Evolutionary conservation across 2,329 filamentous ascomycete genomes (phyloP), one percentile per base, ranked within the genome.

Genomic region (Talaromyces sp.): DNA sequence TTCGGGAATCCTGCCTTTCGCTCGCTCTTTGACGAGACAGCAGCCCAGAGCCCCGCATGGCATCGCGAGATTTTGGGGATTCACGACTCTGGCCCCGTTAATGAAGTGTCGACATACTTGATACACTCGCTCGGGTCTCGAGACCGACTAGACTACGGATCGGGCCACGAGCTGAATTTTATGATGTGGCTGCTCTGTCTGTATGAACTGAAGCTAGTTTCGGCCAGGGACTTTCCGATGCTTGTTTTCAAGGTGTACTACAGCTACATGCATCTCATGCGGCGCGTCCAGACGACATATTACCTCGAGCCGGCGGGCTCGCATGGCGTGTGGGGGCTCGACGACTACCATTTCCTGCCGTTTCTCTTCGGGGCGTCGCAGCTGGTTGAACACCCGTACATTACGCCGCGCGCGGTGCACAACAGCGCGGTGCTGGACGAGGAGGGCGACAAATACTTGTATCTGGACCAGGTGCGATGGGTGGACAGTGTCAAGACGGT

Each of bases 401-500:
- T 90, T 73, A 96, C 85, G 32, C 91, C 85, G 54, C 84, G 86
- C 70, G 89, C 82, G 27, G 96, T 99, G 67, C 96, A 99, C 78
- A 93, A 96, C 71, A 85, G 89, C 59, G 84, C 96, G 7, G 87
- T 92, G 0, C 81, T 99, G 15, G 95, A 98, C 72, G 92, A 98
- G 73, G 93, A 91, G 69, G 85, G 86, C 15, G 79, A 83, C 60
- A 91, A 96, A 60, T 99, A 89, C 70, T 79, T 99, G 61, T 99
- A 99, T 70, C 85, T 99, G 0, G 90, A 93, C 58, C 95, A 98
- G 76, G 91, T 99, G 28, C 84, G 85, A 57, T 99, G 96, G 77
- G 93, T 99, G 62, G 97, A 98, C 77, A 91, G 88, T 67, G 96
- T 96, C 62, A 99, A 99, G 81, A 96, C 92, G 1, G 93, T 97